A percentile compares a stretch with the other conserved stretches of the same genome.
phyloP scores from a whole-genome alignment of 2,329 filamentous ascomycete species.

The Aspergillus uvarum region DNA sequence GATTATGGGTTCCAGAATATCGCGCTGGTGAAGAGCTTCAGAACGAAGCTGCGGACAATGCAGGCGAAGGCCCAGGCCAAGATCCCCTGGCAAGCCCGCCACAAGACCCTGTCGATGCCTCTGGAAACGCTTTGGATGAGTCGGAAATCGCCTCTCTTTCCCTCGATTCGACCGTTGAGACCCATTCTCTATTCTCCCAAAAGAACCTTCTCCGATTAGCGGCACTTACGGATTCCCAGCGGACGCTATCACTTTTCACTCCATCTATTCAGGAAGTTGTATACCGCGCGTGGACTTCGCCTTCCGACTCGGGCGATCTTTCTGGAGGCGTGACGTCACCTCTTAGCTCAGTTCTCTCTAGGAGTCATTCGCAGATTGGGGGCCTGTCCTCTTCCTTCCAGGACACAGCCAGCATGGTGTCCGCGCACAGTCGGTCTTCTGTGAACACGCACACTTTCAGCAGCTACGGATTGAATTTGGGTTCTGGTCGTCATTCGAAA shows the following conservation, averaged over 20 bases:
- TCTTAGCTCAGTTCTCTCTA: constrained; percentile 54
- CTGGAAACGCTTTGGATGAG: constrained; percentile 73
- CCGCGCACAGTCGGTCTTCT: constrained; percentile 60
- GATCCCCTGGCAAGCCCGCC: constrained; percentile 82
- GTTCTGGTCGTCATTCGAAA: constrained; percentile 45
- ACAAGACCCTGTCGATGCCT: constrained; percentile 76
- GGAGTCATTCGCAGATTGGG: constrained; percentile 63
- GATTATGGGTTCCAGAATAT: constrained; percentile 87
- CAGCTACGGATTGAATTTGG: constrained; percentile 41
- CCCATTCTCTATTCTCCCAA: constrained; percentile 88
- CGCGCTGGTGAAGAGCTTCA: constrained; percentile 64
- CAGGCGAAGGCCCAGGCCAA: constrained; percentile 61
- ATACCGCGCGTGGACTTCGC: constrained; percentile 87
- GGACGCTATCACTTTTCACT: constrained; percentile 87
- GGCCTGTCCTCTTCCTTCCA: constrained; percentile 74
- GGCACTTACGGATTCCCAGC: constrained; percentile 80
- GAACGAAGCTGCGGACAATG: constrained; percentile 50
- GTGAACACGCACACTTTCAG: constrained; percentile 37
- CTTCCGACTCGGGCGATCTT: constrained; percentile 67
- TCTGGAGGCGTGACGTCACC: constrained; percentile 40
- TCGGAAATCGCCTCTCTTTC: constrained; percentile 74
- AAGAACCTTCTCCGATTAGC: constrained; percentile 86
- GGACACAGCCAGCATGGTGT: constrained; percentile 66
- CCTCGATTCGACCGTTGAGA: constrained; percentile 75
- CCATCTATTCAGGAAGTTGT: constrained; percentile 87